Evolutionary conservation across 352 stramenopile species (phyloP).

Genomic region (Plasmopara halstedii): DNA sequence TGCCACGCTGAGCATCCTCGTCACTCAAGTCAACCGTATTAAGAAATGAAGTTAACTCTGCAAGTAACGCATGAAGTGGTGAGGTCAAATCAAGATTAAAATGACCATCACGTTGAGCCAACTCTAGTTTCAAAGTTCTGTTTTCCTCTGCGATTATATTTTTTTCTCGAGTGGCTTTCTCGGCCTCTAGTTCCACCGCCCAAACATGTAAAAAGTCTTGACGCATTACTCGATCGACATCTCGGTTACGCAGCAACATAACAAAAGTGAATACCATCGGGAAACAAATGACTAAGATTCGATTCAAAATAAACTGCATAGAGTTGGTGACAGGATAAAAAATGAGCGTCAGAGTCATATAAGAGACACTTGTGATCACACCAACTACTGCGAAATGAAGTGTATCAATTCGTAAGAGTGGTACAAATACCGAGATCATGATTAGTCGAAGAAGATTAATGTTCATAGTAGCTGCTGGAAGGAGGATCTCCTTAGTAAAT

Average conservation of each 20-base stretch:
- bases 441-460: constrained; percentile 72
- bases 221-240: constrained; percentile 69
- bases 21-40: constrained; percentile 62
- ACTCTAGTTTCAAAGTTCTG: constrained; percentile 64
- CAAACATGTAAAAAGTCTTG: constrained; percentile 77
- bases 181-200: constrained; percentile 63
- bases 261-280: constrained; percentile 54
- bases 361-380: constrained; percentile 45
- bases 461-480: constrained; percentile 68
- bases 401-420: constrained; percentile 68
- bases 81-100: constrained; percentile 73
- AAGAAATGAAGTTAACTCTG: constrained; percentile 70
- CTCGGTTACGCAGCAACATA: constrained; percentile 65
- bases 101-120: constrained; percentile 61
- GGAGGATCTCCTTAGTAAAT: constrained; percentile 58
- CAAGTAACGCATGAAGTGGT: constrained; percentile 57
- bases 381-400: constrained; percentile 55
- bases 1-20: constrained; percentile 40
- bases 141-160: constrained; percentile 81
- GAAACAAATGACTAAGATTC: constrained; percentile 59
- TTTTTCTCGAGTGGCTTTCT: constrained; percentile 64
- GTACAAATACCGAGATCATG: constrained; percentile 69
- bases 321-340: constrained; percentile 63
- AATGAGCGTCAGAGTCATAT: constrained; percentile 50
- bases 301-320: constrained; percentile 55